Base-by-base conservation (phyloP, 805 yeast genomes). In the Candida sakaeoensis region DNA sequence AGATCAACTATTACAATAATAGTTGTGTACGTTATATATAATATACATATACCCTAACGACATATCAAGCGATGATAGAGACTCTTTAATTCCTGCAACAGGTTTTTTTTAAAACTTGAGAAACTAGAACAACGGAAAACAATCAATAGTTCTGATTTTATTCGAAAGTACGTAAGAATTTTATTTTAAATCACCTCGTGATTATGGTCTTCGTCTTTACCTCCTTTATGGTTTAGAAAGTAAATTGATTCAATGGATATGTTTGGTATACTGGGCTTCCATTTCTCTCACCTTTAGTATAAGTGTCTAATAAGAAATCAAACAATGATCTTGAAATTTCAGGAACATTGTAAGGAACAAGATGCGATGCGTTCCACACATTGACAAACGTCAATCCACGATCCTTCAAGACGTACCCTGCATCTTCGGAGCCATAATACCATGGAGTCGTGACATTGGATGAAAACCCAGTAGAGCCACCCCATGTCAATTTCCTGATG, bases 261-360 rank as follows among this genome's bases (percentile, higher is more conserved):
- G 68, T 60, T n/a, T 51, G 39, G 21, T 47, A 41, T 8, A 57
- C 46, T 23, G 46, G 51, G 33, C 52, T 50, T 4, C 36, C 36
- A 15, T 29, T 24, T 15, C 42, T 43, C 0, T 51, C 50, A 15
- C 36, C 43, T 15, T 46, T 48, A 27, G 58, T 59, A 36, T 43
- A 58, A 39, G 67, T 64, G 1, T 60, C 60, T 1, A 60, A 48
- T 21, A 70, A 50, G 17, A 76, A 45, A 52, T 87, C 89, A 29
- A 89, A 62, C 45, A 90, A 61, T n/a, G 88, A 87, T 48, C 89
- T 70, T 7, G 90, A 75, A 21, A 75, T 72, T 36, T 72, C 77
- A 1, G 93, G 85, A 37, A 77, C 64, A 57, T 90, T 97, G 48
- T 75, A 82, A 1, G 98, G 95, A 16, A 89, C 93, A 98, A 93